Evolutionary conservation across 768 basidiomycete genomes (phyloP), one percentile per base, ranked within the genome.

Genomic region (Gautieria morchelliformis): DNA sequence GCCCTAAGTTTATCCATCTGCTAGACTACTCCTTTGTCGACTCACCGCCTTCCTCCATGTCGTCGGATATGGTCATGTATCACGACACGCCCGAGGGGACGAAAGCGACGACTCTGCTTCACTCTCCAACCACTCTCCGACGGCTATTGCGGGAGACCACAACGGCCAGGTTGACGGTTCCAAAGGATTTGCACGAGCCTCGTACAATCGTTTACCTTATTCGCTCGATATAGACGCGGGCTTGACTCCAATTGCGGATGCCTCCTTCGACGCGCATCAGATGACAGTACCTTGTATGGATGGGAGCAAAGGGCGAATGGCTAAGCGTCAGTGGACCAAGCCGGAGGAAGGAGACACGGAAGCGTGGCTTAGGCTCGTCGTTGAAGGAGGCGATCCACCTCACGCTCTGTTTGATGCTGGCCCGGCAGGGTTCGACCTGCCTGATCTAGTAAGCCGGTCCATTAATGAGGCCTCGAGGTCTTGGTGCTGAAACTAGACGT

Each of bases 341-440:
- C 20, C 37, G n/a, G 53, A 54, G 10, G 53, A 54, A 5, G 20
- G 4, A 24, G 52, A 53, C 30, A 44, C 11, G 7, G 42, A 33
- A 5, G 44, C 53, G 11, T 54, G 53, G 53, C 11, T 39, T 14
- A 40, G 53, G n/a, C 53, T 54, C 27, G 53, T 54, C 39, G 39
- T 54, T 12, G 53, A 54, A 45, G 40, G 42, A n/a, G 27, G 40
- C 19, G 53, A 54, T 8, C 44, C 53, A 11, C 8, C 53, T 6
- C 8, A 17, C 20, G 5, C 53, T 19, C 27, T 53, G 30, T 53
- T 39, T 40, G 52, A 53, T 24, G 41, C 20, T 22, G 52, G 19
- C 19, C 20, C n/a, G 40, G 9, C 27, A 27, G 27, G n/a, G 5
- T 22, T 44, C 42, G 42, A 44, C n/a, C 7, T 44, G 42, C 20